Evolutionary conservation across 768 basidiomycete species (phyloP).

Genomic region (Pulveroboletus sp.): DNA sequence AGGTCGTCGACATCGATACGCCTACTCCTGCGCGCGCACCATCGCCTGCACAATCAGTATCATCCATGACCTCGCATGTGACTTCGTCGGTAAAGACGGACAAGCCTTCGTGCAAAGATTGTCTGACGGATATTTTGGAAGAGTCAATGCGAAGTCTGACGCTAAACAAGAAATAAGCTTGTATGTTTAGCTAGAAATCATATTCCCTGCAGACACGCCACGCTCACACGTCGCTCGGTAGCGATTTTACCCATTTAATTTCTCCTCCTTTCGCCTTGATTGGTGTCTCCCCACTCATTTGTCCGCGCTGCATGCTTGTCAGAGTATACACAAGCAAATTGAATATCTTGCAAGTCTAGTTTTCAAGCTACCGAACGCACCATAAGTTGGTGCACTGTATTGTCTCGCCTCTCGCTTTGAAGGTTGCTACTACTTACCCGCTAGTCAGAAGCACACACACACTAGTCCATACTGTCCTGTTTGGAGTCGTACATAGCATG

Average conservation of each 20-base stretch:
- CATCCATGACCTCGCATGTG: background rate
- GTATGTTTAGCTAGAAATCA: background rate
- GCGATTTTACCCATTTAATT: conserved; percentile 13
- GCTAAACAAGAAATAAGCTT: conserved; percentile 45
- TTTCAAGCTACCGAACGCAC: background rate
- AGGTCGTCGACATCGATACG: conserved; percentile 69
- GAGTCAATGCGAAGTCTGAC: conserved; percentile 67
- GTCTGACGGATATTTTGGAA: conserved; percentile 46
- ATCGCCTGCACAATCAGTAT: background rate
- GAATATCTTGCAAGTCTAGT: conserved; percentile 9
- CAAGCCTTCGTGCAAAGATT: too few relatives aligned
- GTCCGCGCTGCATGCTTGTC: background rate
- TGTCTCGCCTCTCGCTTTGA: background rate
- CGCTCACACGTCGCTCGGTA: background rate
- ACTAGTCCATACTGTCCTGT: conserved; percentile 9
- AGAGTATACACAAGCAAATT: conserved; percentile 5
- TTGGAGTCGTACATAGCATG: conserved; percentile 15
- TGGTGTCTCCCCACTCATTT: conserved; percentile 18
- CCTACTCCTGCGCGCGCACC: conserved; percentile 9
- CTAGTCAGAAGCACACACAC: conserved; percentile 5
- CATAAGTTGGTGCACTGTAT: background rate
- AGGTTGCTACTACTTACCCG: conserved; percentile 10
- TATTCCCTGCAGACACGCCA: too few relatives aligned
- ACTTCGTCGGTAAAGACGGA: conserved; percentile 12
- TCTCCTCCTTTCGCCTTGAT: background rate